Percentiles rank a stretch among this genome's conserved stretches.
Conservation (phyloP, 306 rosid genomes). For the cucumber (Cucumis sativus) region DNA sequence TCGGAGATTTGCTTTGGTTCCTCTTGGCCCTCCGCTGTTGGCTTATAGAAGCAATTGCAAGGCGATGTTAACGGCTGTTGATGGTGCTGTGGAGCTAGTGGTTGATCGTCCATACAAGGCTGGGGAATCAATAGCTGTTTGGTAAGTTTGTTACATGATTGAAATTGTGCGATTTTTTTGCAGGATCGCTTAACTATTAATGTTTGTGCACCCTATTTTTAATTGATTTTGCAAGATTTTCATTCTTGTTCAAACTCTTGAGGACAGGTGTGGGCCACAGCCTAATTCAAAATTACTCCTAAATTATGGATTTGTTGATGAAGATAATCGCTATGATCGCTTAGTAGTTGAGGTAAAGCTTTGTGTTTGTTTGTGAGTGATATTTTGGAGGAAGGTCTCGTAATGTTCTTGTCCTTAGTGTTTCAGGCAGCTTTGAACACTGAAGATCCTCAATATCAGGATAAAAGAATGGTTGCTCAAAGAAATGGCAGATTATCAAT, state of each 20-base stretch:
- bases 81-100: conserved; percentile 64
- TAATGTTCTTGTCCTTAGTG: conserved; percentile 9
- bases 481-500: conserved; percentile 77
- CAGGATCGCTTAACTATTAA: not conserved
- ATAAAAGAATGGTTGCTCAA: conserved; percentile 90
- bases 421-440: conserved; percentile 82
- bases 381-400: conserved; percentile 5
- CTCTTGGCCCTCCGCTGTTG: conserved; percentile 90
- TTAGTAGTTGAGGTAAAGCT: conserved; percentile 51
- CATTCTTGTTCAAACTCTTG: conserved; percentile 3
- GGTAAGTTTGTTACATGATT: conserved; percentile 35
- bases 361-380: conserved; percentile 5
- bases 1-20: conserved; percentile 94
- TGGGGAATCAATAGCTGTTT: conserved; percentile 81
- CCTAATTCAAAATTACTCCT: conserved; percentile 83
- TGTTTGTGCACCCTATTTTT: not conserved
- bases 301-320: conserved; percentile 92
- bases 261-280: conserved; percentile 96
- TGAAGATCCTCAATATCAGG: conserved; percentile 96
- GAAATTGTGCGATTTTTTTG: conserved; percentile 6
- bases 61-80: conserved; percentile 83
- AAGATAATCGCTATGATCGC: conserved; percentile 66
- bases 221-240: not conserved
- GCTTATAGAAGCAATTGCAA: conserved; percentile 77
- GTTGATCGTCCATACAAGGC: conserved; percentile 81